phyloP scores from a whole-genome alignment of 257 asterid species.

The Avicennia marina region DNA sequence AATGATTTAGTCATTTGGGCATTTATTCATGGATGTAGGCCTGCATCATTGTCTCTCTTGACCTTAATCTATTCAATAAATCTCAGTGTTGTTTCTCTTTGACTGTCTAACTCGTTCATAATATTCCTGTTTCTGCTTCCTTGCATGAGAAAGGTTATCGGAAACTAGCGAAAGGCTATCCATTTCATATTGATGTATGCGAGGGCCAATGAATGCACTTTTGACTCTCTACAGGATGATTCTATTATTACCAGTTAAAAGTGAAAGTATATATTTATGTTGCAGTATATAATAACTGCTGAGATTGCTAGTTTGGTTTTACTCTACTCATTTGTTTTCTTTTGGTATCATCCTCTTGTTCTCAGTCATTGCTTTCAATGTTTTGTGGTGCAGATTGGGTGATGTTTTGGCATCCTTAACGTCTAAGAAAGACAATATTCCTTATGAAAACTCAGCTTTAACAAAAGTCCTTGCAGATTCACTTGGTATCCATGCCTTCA shows the following conservation, averaged over 20 bases:
- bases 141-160: too few relatives aligned
- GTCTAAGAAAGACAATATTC: constrained; percentile 72
- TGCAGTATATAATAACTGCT: constrained; percentile 7
- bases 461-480: constrained; percentile 88
- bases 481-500: constrained; percentile 46
- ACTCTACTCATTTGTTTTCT: constrained; percentile 13
- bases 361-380: constrained; percentile 17
- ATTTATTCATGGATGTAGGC: too few relatives aligned
- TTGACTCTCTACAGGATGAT: background rate
- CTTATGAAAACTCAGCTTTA: constrained; percentile 76
- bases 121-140: constrained; percentile 6
- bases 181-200: background rate
- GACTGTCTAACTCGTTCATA: background rate
- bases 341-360: constrained; percentile 13
- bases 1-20: too few relatives aligned
- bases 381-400: constrained; percentile 76
- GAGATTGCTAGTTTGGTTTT: background rate
- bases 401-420: constrained; percentile 92
- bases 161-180: constrained; percentile 7
- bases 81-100: background rate
- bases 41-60: too few relatives aligned
- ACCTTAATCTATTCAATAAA: too few relatives aligned
- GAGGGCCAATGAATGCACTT: background rate
- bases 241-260: constrained; percentile 5
- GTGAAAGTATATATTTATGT: constrained; percentile 5